Base-by-base conservation (phyloP, 208 protist genomes). In the Endotrypanum monterogeii region DNA sequence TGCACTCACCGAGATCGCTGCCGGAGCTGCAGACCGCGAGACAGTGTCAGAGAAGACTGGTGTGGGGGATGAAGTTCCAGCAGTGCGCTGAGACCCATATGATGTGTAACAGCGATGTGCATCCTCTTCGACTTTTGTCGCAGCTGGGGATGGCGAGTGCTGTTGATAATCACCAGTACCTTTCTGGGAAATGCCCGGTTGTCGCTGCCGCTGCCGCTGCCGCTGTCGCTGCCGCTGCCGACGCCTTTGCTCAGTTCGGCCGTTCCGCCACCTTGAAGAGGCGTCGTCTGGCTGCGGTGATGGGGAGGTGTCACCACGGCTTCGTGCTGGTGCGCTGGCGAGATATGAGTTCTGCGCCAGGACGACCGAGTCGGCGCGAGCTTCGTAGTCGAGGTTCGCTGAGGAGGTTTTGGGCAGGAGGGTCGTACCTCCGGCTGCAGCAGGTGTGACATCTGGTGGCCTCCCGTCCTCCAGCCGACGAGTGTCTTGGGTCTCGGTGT, bases 141-240 rank as follows among this genome's bases (percentile, higher is more conserved):
- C 67, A 35, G 68, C 68, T 39, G 68, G 67, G 16, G 67, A 71
- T 30, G 67, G 67, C 48, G 67, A 71, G 11, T 46, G 23, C n/a
- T 48, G 37, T 16, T 20, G 56, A n/a, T 67, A 9, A 50, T 51
- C 61, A n/a, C 32, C 18, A 11, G 20, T 2, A 12, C 28, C 6
- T 23, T 25, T 37, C 37, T 32, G 72, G 23, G 63, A 37, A 18
- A 32, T 44, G 63, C n/a, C 28, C 44, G 28, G 28, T 39, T 69
- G 63, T 39, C 44, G 44, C 30, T 9, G 20, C 66, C 9, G 28
- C 57, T 20, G 28, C 58, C 6, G 25, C 52, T 12, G 52, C 25
- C 23, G 25, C 54, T 9, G 20, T 50, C 9, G 28, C 57, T 20
- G 28, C 58, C 6, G 25, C 52, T 12, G 52, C 25, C 23, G 25